Conservation (phyloP, 495 filamentous ascomycete genomes). For the Chaetomium cochliodes region DNA sequence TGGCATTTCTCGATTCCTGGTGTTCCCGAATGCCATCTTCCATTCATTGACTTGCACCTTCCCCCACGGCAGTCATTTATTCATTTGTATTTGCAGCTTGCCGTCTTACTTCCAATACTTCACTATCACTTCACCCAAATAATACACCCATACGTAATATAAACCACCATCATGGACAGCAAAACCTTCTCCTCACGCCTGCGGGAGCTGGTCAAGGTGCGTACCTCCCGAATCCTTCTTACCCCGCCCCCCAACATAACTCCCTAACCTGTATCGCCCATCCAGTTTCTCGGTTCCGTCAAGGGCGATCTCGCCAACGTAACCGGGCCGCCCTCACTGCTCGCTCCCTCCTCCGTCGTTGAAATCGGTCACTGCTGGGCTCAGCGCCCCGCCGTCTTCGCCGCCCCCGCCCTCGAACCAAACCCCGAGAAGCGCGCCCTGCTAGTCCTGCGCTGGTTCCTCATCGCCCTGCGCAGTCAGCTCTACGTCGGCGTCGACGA, state of each 20-base stretch:
- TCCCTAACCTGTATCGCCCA: neutral
- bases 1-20: neutral
- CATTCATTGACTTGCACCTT: neutral
- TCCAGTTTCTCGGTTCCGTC: slow-evolving; percentile 75
- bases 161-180: slow-evolving; percentile 19
- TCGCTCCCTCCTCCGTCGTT: slow-evolving; percentile 73
- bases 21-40: neutral
- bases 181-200: slow-evolving; percentile 30
- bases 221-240: neutral
- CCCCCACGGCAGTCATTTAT: neutral
- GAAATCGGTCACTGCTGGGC: slow-evolving; percentile 90
- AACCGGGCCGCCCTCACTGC: slow-evolving; percentile 83
- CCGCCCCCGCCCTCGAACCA: slow-evolving; percentile 71
- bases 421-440: slow-evolving; percentile 69
- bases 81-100: neutral
- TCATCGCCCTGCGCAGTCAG: slow-evolving; percentile 76
- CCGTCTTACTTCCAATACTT: no score
- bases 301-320: slow-evolving; percentile 83
- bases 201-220: slow-evolving; percentile 31
- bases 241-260: neutral
- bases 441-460: slow-evolving; percentile 79
- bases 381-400: slow-evolving; percentile 74
- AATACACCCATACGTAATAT: neutral
- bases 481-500: slow-evolving; percentile 49
- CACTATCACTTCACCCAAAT: neutral